Base-by-base conservation (phyloP, 208 protist species). In the Porcisia deanei region DNA sequence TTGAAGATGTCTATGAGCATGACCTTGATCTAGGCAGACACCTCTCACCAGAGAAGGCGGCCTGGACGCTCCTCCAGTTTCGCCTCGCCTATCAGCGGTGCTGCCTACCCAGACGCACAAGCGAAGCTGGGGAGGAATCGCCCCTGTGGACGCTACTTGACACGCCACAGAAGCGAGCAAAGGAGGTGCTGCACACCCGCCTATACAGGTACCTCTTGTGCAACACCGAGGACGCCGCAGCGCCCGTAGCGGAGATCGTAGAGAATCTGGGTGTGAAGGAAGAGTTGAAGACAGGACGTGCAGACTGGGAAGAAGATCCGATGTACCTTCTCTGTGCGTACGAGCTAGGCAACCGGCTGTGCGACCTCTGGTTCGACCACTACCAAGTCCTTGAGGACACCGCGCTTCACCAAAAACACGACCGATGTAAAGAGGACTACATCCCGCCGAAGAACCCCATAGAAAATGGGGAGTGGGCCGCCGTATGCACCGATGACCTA, bases 1-100 rank as follows among this genome's bases (percentile, higher is more conserved):
- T 96, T 68, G 90, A 95, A 54, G 92, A 96, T 69, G 80, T 86
- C 30, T 96, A 95, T 77, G 92, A 96, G 58, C 81, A 91, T 12
- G 59, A 94, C 63, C 78, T 95, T 16, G 93, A 95, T 75, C 78
- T 94, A 14, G 90, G 81, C 5, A 80, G 92, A 1, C 92, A 96
- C 66, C 82, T 95, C 16, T 82, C 83, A 10, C 80, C 79, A 1
- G 66, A 78, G 6, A 96, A 95, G 74, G 75, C 76, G 25, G 64
- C 16, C 14, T 96, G 95, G 85, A 79, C 96, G 43, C 66, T 76
- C 45, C 52, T 77, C 67, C 91, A 97, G 86, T 93, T 94, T 77
- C 73, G 81, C 3, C 74, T 71, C 10, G 91, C 87, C 10, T 73
- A 47, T 49, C 52, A 79, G 34, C 58, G 66, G 25, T 80, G 72